Base-by-base conservation (phyloP, 768 basidiomycete species). In the Boletus vinaceobasis region DNA sequence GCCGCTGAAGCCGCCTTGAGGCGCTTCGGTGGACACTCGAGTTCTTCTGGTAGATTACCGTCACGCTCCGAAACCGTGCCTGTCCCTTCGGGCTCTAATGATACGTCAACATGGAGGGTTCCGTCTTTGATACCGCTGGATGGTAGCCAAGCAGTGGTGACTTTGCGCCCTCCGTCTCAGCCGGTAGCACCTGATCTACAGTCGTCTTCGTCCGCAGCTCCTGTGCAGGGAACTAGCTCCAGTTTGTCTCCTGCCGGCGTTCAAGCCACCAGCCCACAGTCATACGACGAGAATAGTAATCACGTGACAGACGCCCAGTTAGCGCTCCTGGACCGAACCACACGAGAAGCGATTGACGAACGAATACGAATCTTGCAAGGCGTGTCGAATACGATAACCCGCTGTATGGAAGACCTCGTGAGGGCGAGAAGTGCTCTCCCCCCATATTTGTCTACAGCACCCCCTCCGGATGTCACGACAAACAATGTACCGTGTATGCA, bases 341-440 rank as follows among this genome's bases (percentile, higher is more conserved):
- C 90, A 27, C 76, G 89, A 50, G 88, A 90, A 60, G 87, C 88
- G 7, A 88, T 97, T 46, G 90, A 94, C 60, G 91, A 93, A 62
- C 81, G 92, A 51, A 71, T 98, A 57, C 78, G 84, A 40, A 79
- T 92, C 37, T 73, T 98, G 36, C 86, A 93, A 71, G 80, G 84
- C 17, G 87, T 95, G 37, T 90, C 92, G 37, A 76, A 76, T 36
- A 80, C 85, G 4, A 75, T 93, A n/a, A 83, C 82, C 65, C 77
- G 79, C 19, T 86, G 91, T 62, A 79, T 91, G 50, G 86, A 89
- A 59, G 91, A 97, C 61, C 76, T 97, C 57, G 80, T 86, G 68
- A 75, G 83, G 60, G 76, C 92, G 67, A 75, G 88, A 60, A 91
- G 90, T 61, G 76, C 82, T n/a, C 71, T 93, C 32, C 87, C 88